Conservation (phyloP, 441 rosid genomes). For the Mallotus japonicus region DNA sequence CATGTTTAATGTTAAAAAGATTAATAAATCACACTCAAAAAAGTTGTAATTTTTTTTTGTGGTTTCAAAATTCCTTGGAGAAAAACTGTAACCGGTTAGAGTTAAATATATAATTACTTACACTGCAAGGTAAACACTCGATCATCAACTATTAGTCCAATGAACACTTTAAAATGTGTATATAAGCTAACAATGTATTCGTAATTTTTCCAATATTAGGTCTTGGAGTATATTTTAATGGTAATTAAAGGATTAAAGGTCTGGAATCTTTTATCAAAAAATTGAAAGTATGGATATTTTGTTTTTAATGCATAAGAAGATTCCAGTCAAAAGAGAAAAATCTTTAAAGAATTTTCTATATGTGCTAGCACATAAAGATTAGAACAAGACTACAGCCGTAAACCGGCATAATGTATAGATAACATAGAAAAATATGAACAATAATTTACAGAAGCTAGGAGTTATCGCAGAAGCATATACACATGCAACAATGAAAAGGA, state of each 20-base stretch:
- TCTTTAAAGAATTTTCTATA: neutral
- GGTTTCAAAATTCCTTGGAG: no score
- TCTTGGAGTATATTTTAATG: neutral
- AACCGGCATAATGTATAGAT: neutral
- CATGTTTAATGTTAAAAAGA: neutral
- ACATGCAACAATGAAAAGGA: constrained; percentile 10
- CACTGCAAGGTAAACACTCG: no score
- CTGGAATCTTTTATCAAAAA: neutral
- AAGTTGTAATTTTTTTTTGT: no score
- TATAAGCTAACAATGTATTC: no score
- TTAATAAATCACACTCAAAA: no score
- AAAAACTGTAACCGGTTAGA: no score
- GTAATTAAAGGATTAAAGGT: neutral
- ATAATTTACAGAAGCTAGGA: neutral
- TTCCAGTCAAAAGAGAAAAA: neutral
- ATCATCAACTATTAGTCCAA: neutral
- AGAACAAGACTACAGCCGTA: neutral
- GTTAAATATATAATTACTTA: neutral
- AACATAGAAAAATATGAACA: neutral
- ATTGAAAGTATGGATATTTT: no score
- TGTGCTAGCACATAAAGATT: neutral
- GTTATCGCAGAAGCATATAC: neutral
- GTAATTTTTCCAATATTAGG: neutral
- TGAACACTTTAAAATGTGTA: no score
- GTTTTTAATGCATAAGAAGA: neutral